Evolutionary conservation across 2,329 filamentous ascomycete genomes (phyloP).

Genomic region (Calycina marina): DNA sequence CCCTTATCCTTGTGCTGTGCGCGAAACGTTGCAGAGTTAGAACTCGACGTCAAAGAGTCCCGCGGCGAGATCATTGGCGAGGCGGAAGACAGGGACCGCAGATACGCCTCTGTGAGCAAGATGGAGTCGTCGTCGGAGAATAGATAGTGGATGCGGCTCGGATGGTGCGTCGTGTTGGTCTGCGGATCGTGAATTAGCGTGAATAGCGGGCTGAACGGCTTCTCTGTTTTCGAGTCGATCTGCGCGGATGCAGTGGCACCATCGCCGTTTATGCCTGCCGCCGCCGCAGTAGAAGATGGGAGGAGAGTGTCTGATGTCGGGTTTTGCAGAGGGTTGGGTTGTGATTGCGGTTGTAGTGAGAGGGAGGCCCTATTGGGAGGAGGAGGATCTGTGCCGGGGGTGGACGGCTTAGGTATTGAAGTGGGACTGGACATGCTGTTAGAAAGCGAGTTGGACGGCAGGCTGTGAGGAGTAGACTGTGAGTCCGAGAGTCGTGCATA

Average conservation of each 20-base stretch:
- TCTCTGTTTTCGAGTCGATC: too few relatives aligned
- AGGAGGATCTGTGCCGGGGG: conserved; percentile 2
- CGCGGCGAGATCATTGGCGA: neutral
- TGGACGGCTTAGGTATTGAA: conserved; percentile 2
- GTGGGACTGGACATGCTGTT: conserved; percentile 1
- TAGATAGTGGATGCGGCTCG: conserved; percentile 68
- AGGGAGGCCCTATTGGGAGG: conserved; percentile 1
- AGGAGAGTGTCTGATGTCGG: conserved; percentile 1
- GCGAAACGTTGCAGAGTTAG: neutral
- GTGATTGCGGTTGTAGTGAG: neutral
- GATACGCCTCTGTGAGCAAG: conserved; percentile 50
- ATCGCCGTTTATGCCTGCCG: neutral
- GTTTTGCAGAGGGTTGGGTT: conserved; percentile 1
- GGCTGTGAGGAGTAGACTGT: too few relatives aligned
- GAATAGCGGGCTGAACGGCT: conserved; percentile 71
- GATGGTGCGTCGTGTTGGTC: conserved; percentile 66
- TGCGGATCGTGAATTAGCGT: conserved; percentile 65
- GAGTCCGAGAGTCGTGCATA: too few relatives aligned
- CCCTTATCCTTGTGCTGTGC: neutral
- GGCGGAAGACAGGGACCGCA: conserved; percentile 18
- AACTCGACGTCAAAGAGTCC: neutral
- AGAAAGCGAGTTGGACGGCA: too few relatives aligned
- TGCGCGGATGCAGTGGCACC: too few relatives aligned
- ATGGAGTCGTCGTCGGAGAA: conserved; percentile 80
- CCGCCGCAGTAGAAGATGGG: neutral